Conservation (phyloP, 1,284 basidiomycete genomes). For the Ustilago curta region DNA sequence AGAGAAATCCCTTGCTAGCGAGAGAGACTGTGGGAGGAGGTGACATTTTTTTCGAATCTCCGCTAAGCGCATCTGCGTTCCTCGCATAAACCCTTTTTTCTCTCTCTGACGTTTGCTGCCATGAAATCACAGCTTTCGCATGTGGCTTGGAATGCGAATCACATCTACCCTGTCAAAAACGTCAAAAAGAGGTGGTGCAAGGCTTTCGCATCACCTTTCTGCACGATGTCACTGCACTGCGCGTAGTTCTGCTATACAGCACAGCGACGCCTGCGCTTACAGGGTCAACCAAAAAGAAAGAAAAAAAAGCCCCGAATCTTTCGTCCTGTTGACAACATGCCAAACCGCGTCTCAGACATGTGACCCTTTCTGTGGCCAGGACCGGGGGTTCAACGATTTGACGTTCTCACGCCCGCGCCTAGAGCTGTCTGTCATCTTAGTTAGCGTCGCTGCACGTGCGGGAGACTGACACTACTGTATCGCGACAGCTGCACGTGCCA, state of each 20-base stretch:
- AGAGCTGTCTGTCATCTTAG: not conserved
- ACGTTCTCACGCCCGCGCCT: not conserved
- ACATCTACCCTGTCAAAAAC: constrained; percentile 3
- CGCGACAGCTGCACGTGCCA: too few relatives aligned
- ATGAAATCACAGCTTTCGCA: not conserved
- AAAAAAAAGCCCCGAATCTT: too few relatives aligned
- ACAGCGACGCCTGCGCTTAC: too few relatives aligned
- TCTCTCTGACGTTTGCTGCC: not conserved
- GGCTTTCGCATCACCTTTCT: not conserved
- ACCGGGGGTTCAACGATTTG: not conserved
- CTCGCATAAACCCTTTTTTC: not conserved
- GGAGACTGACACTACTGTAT: too few relatives aligned
- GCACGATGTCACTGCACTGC: not conserved
- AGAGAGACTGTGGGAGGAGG: too few relatives aligned
- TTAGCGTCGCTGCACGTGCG: too few relatives aligned
- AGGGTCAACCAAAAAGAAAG: too few relatives aligned
- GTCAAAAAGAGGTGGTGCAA: too few relatives aligned
- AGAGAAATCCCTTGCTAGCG: too few relatives aligned
- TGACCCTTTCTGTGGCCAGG: not conserved
- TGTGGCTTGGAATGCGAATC: constrained; percentile 37
- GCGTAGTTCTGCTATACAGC: not conserved
- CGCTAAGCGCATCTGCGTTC: constrained; percentile 7
- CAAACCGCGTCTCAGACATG: constrained; percentile 33
- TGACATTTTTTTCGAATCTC: too few relatives aligned
- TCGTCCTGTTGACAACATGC: constrained; percentile 6